phyloP scores from a whole-genome alignment of 805 yeast species.

The Kuraishia ogatae region DNA sequence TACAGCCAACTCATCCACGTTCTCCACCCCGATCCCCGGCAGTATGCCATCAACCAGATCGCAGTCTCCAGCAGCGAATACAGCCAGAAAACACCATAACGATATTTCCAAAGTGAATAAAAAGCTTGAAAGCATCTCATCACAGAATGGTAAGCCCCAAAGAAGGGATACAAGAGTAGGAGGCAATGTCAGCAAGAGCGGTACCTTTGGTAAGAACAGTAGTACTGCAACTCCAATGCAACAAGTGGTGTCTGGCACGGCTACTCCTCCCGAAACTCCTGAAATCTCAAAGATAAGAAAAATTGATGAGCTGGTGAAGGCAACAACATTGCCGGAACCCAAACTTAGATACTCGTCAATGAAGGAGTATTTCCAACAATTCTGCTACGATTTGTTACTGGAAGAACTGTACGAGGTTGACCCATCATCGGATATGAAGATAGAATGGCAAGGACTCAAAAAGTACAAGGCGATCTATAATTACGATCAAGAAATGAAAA shows the following conservation, averaged over 20 bases:
- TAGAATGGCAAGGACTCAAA: conserved; percentile 35
- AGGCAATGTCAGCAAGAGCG: background rate
- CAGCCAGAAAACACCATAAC: background rate
- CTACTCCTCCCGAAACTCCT: background rate
- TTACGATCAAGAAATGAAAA: conserved; percentile 38
- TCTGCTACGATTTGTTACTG: conserved; percentile 51
- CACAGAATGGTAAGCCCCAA: background rate
- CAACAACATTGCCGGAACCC: conserved; percentile 4
- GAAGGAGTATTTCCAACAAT: conserved; percentile 44
- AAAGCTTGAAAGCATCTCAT: background rate
- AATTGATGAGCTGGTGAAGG: background rate
- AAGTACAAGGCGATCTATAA: conserved; percentile 34
- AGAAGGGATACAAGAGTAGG: too few relatives aligned
- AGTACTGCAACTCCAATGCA: background rate
- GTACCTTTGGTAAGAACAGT: background rate
- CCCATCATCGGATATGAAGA: conserved; percentile 36
- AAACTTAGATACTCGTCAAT: conserved; percentile 33
- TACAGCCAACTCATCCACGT: background rate
- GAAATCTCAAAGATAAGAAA: background rate
- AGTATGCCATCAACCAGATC: background rate
- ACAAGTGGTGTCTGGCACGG: background rate
- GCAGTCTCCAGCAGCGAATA: background rate
- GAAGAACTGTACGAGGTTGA: conserved; percentile 48
- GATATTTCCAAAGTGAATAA: background rate
- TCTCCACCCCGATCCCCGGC: background rate